Base-by-base conservation (phyloP, 148 eudicot species). In the Chenopodium suecicum region DNA sequence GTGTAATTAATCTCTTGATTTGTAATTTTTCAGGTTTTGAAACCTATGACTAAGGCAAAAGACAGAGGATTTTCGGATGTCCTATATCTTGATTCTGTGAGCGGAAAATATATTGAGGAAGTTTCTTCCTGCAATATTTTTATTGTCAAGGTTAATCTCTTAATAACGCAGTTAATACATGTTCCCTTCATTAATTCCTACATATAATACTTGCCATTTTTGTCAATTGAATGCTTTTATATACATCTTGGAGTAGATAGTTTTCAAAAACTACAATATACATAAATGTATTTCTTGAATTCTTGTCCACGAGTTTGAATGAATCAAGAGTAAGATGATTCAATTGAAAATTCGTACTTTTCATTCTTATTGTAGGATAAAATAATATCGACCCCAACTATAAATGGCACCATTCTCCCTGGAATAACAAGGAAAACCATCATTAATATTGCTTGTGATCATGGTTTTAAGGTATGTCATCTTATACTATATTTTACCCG, bases 41-140 rank as follows among this genome's bases (percentile, higher is more conserved):
- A 86, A 82, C 87, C 98, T 47, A 47, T 90, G 70, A 72, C 50
- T 0, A 90, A 81, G 76, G 98, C 98, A 82, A 92, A 86, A 82
- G 76, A 69, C 52, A 87, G 81, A 79, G 98, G 97, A 78, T 95
- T 88, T 83, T 95, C 98, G 4, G 97, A 95, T 90, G 97, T 95
- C 14, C 73, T 95, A 37, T 95, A 92, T 75, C 94, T 95, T 69
- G 96, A 95, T 86, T 85, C 98, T 1, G 88, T 86, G 27, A 84
- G 86, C 63, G 87, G 90, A 69, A 90, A 91, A 82, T 82, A 90
- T 71, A 75, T 93, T 2, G 97, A 95, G 83, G 98, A 95, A 86
- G 97, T 88, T 67, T 88, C 94, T 54, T 82, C 96, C 67, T 92
- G 94, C 73, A 95, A 95, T 63, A 75, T 95, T 63, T 95, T 95